Percentiles rank a stretch among this genome's conserved stretches.
phyloP scores from a whole-genome alignment of 305 asterid species.

The Solanum hybrid region DNA sequence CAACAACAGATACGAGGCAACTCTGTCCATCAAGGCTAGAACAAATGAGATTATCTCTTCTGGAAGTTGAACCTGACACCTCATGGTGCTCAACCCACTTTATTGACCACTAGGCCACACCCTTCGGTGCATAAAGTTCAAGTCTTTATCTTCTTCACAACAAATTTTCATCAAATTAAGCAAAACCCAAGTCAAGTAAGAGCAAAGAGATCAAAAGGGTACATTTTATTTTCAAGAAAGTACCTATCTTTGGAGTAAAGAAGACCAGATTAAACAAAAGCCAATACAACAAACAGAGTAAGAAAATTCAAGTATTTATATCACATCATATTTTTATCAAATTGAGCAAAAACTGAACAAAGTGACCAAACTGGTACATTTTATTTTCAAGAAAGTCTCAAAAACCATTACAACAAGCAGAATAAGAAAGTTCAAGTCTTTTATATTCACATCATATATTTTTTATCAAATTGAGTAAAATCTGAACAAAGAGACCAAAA shows the following conservation, averaged over 20 bases:
- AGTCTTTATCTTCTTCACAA: neutral
- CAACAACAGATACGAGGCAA: too few species aligned
- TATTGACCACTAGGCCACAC: neutral
- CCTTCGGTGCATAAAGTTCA: neutral
- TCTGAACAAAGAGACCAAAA: neutral
- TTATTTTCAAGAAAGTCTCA: neutral
- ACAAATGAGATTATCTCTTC: neutral
- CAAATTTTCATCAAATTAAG: neutral
- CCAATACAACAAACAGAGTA: neutral
- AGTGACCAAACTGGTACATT: neutral
- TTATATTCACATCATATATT: neutral
- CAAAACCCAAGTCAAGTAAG: neutral
- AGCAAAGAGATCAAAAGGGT: neutral
- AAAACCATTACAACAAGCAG: neutral
- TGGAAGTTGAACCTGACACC: neutral
- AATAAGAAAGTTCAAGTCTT: neutral
- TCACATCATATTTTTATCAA: neutral
- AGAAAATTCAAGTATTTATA: neutral
- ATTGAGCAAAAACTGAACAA: neutral
- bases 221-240: neutral
- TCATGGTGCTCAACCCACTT: neutral
- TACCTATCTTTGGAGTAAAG: neutral
- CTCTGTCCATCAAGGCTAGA: neutral
- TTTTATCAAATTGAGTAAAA: neutral
- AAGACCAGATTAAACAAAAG: neutral